Percentiles rank a stretch among this genome's conserved stretches.
Conservation (phyloP, 345 rosid genomes). For the Mercurialis annua region DNA sequence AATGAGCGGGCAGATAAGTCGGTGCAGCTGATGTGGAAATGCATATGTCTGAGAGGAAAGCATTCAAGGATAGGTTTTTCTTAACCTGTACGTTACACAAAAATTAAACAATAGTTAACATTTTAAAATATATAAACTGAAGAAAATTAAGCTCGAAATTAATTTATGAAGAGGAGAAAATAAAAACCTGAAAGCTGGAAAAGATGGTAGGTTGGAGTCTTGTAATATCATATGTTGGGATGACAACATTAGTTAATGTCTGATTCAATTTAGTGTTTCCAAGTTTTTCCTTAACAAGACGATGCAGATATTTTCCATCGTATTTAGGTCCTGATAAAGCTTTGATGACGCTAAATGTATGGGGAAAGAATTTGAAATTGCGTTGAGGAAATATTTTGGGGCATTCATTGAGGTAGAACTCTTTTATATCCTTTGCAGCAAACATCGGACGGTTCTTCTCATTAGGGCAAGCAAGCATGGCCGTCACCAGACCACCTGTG, state of each 20-base stretch:
- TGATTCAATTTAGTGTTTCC: constrained; percentile 15
- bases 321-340: constrained; percentile 25
- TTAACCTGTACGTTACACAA: neutral
- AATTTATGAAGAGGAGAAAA: neutral
- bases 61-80: constrained; percentile 33
- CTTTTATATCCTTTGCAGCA: constrained; percentile 16
- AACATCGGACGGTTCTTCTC: constrained; percentile 11
- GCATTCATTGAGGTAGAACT: constrained; percentile 8
- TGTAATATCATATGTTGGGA: constrained; percentile 31
- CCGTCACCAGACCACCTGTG: no score
- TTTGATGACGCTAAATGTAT: neutral
- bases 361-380: neutral
- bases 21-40: constrained; percentile 65
- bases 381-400: constrained; percentile 19
- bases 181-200: neutral
- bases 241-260: constrained; percentile 22
- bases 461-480: constrained; percentile 18
- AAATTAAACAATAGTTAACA: no score
- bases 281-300: constrained; percentile 8
- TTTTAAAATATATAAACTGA: no score
- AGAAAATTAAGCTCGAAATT: neutral
- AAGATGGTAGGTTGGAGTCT: constrained; percentile 27
- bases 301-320: constrained; percentile 21
- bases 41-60: constrained; percentile 50
- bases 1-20: constrained; percentile 54